Evolutionary conservation across 768 basidiomycete species (phyloP), one percentile per base, ranked within the genome.

Genomic region (Collybiopsis luxurians): DNA sequence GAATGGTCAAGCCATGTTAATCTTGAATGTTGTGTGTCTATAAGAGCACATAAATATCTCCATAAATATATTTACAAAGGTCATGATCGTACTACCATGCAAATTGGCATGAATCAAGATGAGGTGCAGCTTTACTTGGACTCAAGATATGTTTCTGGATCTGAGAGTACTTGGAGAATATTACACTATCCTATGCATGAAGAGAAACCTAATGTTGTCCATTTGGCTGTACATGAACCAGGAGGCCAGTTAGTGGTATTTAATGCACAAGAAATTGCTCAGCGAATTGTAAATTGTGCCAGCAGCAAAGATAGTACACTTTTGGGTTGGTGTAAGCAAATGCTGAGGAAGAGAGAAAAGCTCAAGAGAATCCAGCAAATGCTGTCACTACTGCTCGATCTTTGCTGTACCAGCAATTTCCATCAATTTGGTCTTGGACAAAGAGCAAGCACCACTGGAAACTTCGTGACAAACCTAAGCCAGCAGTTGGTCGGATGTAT

Each of bases 41-140:
- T 82, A 36, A 66, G 65, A 7, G 60, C 77, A 3, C 51, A 77
- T 63, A 79, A 80, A 53, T 83, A 83, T 51, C 62, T 74, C 17
- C 70, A 71, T 65, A 81, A 82, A 61, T 81, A 81, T 61, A 66
- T 80, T 19, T 70, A 79, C 66, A 57, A 83, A 59, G 79, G 82
- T 3, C 60, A 59, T 56, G 79, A 82, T 60, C 61, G 66, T 9
- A 68, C 70, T 0, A 74, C 75, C 0, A 13, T 79, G 30, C 66
- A 73, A 56, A 49, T 76, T 28, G 26, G 26, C 27, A 43, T 40
- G 4, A 39, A 15, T 0, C 23, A 12, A 24, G 67, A 79, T 64
- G 74, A 79, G 61, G 63, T 79, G 39, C 59, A 65, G 43, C 23
- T 27, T 1, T 77, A 68, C 44, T 31, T 77, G 0, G 71, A 77